Conservation (phyloP, 2,329 filamentous ascomycete genomes). For the Alternaria burnsii region DNA sequence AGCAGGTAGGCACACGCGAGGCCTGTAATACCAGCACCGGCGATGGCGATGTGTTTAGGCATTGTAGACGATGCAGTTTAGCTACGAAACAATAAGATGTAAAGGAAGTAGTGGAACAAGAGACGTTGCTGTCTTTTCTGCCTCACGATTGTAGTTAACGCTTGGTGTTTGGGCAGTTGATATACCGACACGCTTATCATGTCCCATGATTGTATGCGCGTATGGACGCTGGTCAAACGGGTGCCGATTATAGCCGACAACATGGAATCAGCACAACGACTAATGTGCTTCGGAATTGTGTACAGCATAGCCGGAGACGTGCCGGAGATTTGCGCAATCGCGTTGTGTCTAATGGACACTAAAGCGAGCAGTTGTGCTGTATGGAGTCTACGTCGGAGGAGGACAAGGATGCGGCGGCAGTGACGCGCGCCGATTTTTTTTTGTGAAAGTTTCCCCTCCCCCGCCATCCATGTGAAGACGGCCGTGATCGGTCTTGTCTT, state of each 20-base stretch:
- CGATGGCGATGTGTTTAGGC: background rate
- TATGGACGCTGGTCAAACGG: background rate
- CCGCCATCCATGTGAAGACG: conserved; percentile 17
- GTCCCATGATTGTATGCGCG: background rate
- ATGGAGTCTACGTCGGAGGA: no score
- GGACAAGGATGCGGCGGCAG: conserved; percentile 4
- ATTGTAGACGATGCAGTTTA: background rate
- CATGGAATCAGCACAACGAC: background rate
- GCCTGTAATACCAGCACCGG: background rate
- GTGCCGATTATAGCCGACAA: background rate
- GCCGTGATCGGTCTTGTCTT: conserved; percentile 23
- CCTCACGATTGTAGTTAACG: background rate
- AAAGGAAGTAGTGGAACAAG: background rate
- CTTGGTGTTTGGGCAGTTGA: background rate
- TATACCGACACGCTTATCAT: background rate
- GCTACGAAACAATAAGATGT: background rate
- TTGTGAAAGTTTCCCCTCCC: conserved; percentile 13
- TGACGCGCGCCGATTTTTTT: conserved; percentile 30
- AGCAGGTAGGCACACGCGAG: background rate
- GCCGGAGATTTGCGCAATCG: no score
- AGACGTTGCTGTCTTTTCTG: background rate
- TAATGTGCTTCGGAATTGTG: background rate
- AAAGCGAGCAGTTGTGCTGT: no score
- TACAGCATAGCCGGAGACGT: background rate
- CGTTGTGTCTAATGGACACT: no score